Conservation (phyloP, 2,329 filamentous ascomycete species). For the Paracamarosporium sp. region DNA sequence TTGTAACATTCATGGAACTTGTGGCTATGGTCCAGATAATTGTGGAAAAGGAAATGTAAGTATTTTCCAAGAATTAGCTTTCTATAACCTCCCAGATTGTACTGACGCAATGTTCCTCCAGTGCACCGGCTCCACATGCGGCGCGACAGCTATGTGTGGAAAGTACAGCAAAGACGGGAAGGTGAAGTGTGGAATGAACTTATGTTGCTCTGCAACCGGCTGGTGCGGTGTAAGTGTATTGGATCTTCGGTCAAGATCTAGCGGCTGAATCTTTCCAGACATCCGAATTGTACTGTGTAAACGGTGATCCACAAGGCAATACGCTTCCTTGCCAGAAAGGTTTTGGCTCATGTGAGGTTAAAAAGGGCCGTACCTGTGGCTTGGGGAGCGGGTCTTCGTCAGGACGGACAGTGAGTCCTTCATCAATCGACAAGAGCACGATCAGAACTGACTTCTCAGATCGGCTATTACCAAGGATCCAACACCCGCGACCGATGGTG, state of each 20-base stretch:
- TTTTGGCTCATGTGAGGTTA: conserved; percentile 43
- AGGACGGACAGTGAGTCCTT: conserved; percentile 38
- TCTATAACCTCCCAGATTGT: too few relatives aligned
- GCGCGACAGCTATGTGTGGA: conserved; percentile 46
- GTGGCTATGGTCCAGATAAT: not conserved
- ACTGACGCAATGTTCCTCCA: too few relatives aligned
- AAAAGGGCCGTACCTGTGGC: conserved; percentile 31
- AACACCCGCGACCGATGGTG: conserved; percentile 34
- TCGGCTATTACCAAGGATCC: conserved; percentile 47
- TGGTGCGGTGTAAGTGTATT: conserved; percentile 17
- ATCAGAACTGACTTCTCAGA: too few relatives aligned
- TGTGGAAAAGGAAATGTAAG: not conserved
- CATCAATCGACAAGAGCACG: too few relatives aligned
- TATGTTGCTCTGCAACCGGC: conserved; percentile 24
- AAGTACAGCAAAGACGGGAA: conserved; percentile 21
- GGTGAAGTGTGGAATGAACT: conserved; percentile 14
- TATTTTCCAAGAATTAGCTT: too few relatives aligned
- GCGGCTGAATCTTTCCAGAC: not conserved
- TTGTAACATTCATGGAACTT: not conserved
- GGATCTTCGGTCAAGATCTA: conserved; percentile 8
- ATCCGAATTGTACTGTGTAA: conserved; percentile 20
- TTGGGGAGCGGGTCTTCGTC: conserved; percentile 22
- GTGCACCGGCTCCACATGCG: conserved; percentile 32
- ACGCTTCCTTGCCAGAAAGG: conserved; percentile 39
- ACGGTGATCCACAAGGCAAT: conserved; percentile 21